A percentile compares a stretch with the other conserved stretches of the same genome.
These are phyloP conservation scores for Ceratobasidium sp. DNA, from an alignment of 1,284 basidiomycete genomes.

Conservation along the genomic window DNA sequence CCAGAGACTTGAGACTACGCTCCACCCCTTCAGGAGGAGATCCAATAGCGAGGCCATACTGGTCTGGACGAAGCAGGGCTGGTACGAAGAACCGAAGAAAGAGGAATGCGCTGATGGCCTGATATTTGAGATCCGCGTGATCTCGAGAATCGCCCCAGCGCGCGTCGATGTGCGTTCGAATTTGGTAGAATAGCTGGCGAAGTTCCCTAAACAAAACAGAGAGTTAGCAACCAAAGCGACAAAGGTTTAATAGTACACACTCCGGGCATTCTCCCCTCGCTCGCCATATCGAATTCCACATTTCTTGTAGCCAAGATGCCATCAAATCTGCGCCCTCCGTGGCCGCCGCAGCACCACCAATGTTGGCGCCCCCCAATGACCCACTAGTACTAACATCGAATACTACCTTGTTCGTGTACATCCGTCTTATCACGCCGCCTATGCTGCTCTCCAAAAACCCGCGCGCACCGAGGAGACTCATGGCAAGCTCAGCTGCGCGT, in stretches of 20 bases:
- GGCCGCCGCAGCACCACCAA: not conserved
- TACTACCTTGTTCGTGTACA: conserved; percentile 71
- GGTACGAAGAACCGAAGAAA: conserved; percentile 85
- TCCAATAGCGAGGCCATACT: conserved; percentile 58
- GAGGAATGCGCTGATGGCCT: conserved; percentile 83
- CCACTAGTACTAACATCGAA: conserved; percentile 77
- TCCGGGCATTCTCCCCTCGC: conserved; percentile 73
- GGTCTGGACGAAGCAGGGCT: conserved; percentile 76
- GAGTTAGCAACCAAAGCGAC: not conserved
- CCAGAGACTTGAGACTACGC: conserved; percentile 75
- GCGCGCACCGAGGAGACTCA: conserved; percentile 72
- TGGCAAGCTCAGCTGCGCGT: conserved; percentile 78
- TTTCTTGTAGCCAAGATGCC: conserved; percentile 73
- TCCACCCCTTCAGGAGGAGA: conserved; percentile 68
- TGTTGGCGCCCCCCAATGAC: conserved; percentile 23
- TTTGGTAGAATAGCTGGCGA: conserved; percentile 70
- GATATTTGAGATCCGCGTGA: conserved; percentile 62
- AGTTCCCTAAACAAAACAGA: conserved; percentile 65
- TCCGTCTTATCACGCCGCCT: conserved; percentile 67
- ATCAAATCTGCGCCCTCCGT: conserved; percentile 69
- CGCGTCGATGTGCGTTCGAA: conserved; percentile 72
- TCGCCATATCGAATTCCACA: conserved; percentile 80
- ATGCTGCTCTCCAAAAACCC: conserved; percentile 78
- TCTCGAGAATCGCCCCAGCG: conserved; percentile 57
- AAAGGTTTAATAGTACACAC: conserved; percentile 56